Evolutionary conservation across 2,329 filamentous ascomycete species (phyloP), one percentile per base, ranked within the genome.

Genomic region (Basipetospora chlamydospora): DNA sequence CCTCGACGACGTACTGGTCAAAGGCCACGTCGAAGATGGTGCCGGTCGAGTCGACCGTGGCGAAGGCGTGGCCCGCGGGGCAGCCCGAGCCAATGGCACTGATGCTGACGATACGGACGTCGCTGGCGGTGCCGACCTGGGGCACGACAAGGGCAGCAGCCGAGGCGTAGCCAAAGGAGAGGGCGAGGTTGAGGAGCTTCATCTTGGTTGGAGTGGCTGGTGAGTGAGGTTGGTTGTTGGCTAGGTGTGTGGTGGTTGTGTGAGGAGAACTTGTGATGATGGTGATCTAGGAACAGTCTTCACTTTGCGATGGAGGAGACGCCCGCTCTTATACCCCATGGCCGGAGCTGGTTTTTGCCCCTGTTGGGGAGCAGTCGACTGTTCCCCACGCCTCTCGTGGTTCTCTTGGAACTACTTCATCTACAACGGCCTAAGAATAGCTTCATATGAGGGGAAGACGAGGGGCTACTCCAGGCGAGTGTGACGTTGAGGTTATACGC

Each of bases 11-110:
- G 31, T 47, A 47, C 31, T 42, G 35, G 39, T 46, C 43, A 28
- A 48, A 46, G 29, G 43, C 43, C 5, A 47, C 44, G 23, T 48
- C 48, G 32, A 47, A 44, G 42, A 46, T 46, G 43, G 46, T 47
- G 29, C 43, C 42, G 2, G 46, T 48, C 17, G 44, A 41, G 31
- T 48, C 44, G 35, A 49, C 38, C 13, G 45, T 49, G 30, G 49
- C 45, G 23, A 40, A 45, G 35, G 46, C 45, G 37, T 46, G 42
- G 35, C 46, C 46, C 7, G 38, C 43, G 13, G 44, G 45, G 42
- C 45, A 47, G 36, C 44, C 46, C 10, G 45, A 44, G 26, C 47
- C 44, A 29, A 47, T 48, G 43, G 45, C 48, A 15, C 37, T 45
- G 36, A 47, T 44, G 35, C 41, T 39, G 37, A 49, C 26, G 35